Evolutionary conservation across 2,329 filamentous ascomycete genomes (phyloP).

Genomic region (Plenodomus tracheiphilus): DNA sequence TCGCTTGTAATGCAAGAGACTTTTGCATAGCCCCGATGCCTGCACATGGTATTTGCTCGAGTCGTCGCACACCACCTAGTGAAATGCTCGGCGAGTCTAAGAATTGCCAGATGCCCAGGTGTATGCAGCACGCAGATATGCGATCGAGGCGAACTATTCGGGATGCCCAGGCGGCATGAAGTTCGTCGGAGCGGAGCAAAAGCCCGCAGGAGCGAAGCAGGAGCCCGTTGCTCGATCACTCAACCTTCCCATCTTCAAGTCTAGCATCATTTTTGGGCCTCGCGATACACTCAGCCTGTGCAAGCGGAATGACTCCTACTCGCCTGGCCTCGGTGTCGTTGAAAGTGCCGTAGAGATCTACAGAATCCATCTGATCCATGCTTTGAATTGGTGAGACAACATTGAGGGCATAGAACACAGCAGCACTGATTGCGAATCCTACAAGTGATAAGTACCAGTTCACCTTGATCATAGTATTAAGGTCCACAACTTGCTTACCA

Average conservation of each 20-base stretch:
- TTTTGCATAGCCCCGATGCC: background rate
- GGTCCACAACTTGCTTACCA: constrained; percentile 28
- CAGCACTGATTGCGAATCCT: constrained; percentile 48
- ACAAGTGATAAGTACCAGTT: constrained; percentile 1
- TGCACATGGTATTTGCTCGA: background rate
- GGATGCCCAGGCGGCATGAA: background rate
- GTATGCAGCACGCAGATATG: background rate
- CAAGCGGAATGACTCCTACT: constrained; percentile 43
- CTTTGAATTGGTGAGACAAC: constrained; percentile 46
- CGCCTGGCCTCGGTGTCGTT: constrained; percentile 48
- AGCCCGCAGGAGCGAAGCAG: background rate
- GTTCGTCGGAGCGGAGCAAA: background rate
- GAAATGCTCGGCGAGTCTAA: background rate
- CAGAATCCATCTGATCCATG: constrained; percentile 49
- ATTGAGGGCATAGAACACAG: constrained; percentile 42
- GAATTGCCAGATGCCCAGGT: background rate
- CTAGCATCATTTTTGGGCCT: background rate
- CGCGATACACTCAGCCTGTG: constrained; percentile 7
- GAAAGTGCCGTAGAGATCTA: constrained; percentile 53
- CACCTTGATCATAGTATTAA: too few relatives aligned
- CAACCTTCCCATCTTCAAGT: constrained; percentile 5
- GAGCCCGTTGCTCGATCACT: background rate
- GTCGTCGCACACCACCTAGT: too few relatives aligned
- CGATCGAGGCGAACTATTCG: background rate
- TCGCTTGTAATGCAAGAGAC: background rate